Conservation (phyloP, 75 land plant genomes). For the Pinus taeda region DNA sequence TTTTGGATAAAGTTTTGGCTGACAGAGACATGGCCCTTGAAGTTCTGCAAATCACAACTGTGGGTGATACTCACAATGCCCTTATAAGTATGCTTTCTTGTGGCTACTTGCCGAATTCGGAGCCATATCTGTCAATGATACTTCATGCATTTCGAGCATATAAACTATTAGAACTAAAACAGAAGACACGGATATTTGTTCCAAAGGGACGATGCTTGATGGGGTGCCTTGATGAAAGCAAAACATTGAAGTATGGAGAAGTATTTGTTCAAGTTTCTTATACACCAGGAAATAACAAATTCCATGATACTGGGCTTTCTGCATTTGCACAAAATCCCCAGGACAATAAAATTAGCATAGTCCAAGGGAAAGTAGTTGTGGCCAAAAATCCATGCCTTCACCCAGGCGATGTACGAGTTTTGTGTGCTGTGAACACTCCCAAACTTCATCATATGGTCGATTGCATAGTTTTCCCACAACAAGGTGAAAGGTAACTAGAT, state of each 20-base stretch:
- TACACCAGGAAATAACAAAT: constrained; percentile 9
- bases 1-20: constrained; percentile 53
- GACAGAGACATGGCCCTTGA: constrained; percentile 58
- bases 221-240: constrained; percentile 93
- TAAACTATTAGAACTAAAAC: constrained; percentile 66
- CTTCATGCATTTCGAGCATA: constrained; percentile 63
- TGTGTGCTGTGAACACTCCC: constrained; percentile 69
- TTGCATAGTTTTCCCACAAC: constrained; percentile 90
- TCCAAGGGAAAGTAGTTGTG: constrained; percentile 63
- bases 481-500: constrained; percentile 59
- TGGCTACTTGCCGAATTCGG: constrained; percentile 66
- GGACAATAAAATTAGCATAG: constrained; percentile 15
- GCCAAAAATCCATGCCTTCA: constrained; percentile 93
- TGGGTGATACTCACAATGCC: constrained; percentile 46
- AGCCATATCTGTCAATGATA: constrained; percentile 82
- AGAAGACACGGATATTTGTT: constrained; percentile 62
- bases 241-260: constrained; percentile 74
- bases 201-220: constrained; percentile 77
- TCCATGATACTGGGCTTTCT: not conserved
- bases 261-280: constrained; percentile 76
- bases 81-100: constrained; percentile 58
- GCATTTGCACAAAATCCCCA: not conserved
- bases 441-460: constrained; percentile 79
- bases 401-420: constrained; percentile 85
- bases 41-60: constrained; percentile 44